Evolutionary conservation across 2,329 filamentous ascomycete species (phyloP).

Genomic region (Fusarium sp.): DNA sequence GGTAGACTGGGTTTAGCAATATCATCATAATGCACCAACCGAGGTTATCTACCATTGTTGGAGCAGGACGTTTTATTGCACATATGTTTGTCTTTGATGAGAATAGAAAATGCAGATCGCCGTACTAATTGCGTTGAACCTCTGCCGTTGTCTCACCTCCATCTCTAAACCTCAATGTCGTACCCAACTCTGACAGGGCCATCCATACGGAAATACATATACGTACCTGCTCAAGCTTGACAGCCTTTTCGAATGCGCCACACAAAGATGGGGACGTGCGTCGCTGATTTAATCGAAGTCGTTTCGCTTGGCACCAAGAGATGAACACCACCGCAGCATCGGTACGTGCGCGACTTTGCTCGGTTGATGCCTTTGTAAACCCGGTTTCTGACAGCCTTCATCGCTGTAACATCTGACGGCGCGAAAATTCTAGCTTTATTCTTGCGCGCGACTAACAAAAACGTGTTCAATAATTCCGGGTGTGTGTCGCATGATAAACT

Average conservation of each 20-base stretch:
- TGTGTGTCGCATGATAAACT: background rate
- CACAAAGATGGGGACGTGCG: slow-evolving; percentile 35
- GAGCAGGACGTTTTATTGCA: background rate
- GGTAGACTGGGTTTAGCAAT: too few species aligned
- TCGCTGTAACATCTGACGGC: slow-evolving; percentile 3
- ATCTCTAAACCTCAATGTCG: slow-evolving; percentile 33
- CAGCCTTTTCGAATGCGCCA: slow-evolving; percentile 38
- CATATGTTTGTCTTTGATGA: background rate
- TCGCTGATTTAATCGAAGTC: slow-evolving; percentile 43
- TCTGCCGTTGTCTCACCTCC: slow-evolving; percentile 34
- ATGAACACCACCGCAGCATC: slow-evolving; percentile 37
- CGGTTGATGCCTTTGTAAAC: slow-evolving; percentile 14
- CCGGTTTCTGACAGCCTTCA: slow-evolving; percentile 5
- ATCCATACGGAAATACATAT: slow-evolving; percentile 26
- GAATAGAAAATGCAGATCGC: slow-evolving; percentile 2
- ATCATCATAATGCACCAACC: too few species aligned
- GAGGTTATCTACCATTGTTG: background rate
- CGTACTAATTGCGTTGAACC: slow-evolving; percentile 18
- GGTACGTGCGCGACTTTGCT: slow-evolving; percentile 38
- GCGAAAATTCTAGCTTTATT: background rate
- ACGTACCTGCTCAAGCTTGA: slow-evolving; percentile 35
- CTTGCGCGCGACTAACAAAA: slow-evolving; percentile 2
- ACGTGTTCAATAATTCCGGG: background rate
- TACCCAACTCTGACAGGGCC: slow-evolving; percentile 24
- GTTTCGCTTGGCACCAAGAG: slow-evolving; percentile 44